phyloP scores from a whole-genome alignment of 2,329 filamentous ascomycete species.

The Xylaria sp. region DNA sequence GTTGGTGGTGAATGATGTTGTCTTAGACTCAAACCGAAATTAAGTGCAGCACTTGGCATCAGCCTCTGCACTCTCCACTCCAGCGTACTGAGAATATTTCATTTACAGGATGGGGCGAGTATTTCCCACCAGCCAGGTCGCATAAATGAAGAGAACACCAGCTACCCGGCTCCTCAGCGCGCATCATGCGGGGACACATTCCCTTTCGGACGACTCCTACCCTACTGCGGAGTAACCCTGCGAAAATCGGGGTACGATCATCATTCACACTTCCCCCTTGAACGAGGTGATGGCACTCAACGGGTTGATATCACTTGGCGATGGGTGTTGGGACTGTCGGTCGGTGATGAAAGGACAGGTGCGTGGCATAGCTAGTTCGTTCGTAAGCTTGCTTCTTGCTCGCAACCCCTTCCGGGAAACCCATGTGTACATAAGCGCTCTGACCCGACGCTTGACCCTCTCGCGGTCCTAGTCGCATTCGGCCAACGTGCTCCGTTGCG shows the following conservation, averaged over 20 bases:
- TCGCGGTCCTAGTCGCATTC: conserved; percentile 39
- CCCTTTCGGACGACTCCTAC: conserved; percentile 27
- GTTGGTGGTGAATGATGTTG: conserved; percentile 27
- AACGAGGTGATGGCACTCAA: not conserved
- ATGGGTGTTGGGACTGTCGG: not conserved
- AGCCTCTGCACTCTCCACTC: conserved; percentile 29
- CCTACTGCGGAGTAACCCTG: conserved; percentile 45
- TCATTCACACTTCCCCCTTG: conserved; percentile 22
- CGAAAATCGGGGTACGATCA: conserved; percentile 32
- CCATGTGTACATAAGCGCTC: conserved; percentile 20
- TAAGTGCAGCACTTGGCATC: conserved; percentile 36
- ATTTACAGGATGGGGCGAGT: conserved; percentile 20
- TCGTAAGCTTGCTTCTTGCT: not conserved
- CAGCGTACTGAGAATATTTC: conserved; percentile 4
- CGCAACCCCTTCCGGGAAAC: not conserved
- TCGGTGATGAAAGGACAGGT: conserved; percentile 13
- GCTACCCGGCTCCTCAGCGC: conserved; percentile 22
- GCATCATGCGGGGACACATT: conserved; percentile 29
- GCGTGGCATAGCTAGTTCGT: not conserved
- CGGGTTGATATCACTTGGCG: not conserved
- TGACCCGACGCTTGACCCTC: conserved; percentile 16
- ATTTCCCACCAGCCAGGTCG: conserved; percentile 39
- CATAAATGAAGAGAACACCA: conserved; percentile 33
- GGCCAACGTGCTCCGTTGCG: conserved; percentile 43
- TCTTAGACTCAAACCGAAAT: conserved; percentile 29